Evolutionary conservation across 257 asterid genomes (phyloP), one percentile per base, ranked within the genome.

Genomic region (Solanum rostratum): DNA sequence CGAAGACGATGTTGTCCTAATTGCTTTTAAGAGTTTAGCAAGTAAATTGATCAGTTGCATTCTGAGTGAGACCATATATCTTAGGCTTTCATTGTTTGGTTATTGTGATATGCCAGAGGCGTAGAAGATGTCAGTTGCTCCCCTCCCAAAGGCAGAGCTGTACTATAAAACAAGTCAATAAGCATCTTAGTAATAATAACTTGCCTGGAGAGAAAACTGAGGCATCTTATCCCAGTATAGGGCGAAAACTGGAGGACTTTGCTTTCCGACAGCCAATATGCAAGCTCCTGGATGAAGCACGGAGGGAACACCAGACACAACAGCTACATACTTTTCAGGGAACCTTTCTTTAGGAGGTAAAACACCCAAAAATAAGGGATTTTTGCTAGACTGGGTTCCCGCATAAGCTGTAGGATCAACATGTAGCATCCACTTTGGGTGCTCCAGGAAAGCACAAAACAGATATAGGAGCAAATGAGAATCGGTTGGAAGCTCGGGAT

Each of bases 391-490:
- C 85, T 95, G 98, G 70, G 91, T 89, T 85, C 98, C 98, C 73
- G 93, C 91, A 84, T 92, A 90, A 66, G 93, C 86, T 52, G 95
- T 80, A 52, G 99, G 98, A 91, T 96, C 99, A 65, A 92, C 95
- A 87, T 96, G 99, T 86, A 96, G 91, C 99, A 95, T 93, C 99
- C 99, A 96, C 79, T 92, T 95, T 3, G 98, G 99, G 87, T 92
- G 89, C 89, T 96, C 99, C 89, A 96, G 88, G 87, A 95, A 92
- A 84, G 99, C 98, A 87, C 98, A 96, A 85, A 96, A 96, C 79
- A 96, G 90, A 89, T 96, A 96, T 71, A 96, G 91, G 66, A 96
- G 97, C 87, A 95, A 86, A 86, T 93, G 98, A 79, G 98, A 95
- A 91, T 96, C 99, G 33, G 95, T 92, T 50, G 98, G 98, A 87